Base-by-base conservation (phyloP, 2,329 filamentous ascomycete genomes). In the Tolypocladium paradoxum region DNA sequence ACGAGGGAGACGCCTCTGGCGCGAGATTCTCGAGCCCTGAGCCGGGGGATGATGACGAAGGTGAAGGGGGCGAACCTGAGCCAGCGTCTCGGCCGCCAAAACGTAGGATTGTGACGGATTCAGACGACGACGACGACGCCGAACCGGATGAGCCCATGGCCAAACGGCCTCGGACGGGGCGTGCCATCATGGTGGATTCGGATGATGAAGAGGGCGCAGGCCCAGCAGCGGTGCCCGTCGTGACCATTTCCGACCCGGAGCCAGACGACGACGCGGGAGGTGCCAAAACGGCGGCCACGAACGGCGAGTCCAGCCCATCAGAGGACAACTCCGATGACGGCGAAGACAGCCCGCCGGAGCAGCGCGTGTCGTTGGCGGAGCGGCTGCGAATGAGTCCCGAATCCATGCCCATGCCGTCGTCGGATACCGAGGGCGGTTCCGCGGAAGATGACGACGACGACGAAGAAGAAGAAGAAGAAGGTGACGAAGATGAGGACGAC, bases 11-110 rank as follows among this genome's bases (percentile, higher is more conserved):
- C 2, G 50, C 48, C 2, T 52, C 50, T 0, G 58, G 53, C 1
- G 61, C 60, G 16, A 57, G 61, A 2, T 68, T 68, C 27, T 70
- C 66, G 1, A 68, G 64, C 6, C 66, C 64, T 0, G 65, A 69
- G 24, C 56, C 56, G 37, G 65, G 59, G 9, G 50, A 45, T 20
- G 52, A 50, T 2, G 52, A 49, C 1, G 55, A 45, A 3, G 24
- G 31, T n/a, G 24, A 56, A n/a, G 43, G 12, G 16, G 16, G 22
- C 18, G 29, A 55, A n/a, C 36, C 59, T 22, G 47, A 50, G n/a
- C 33, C 51, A n/a, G 6, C 16, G 45, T 27, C 49, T 16, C 52
- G 63, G 9, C 56, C 60, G 11, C 57, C 59, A 6, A 69, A 68
- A 45, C 62, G 65, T 1, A 64, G 57, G 3, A 58, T 65, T 2